Conservation (phyloP, 495 filamentous ascomycete genomes). For the Podospora comata region DNA sequence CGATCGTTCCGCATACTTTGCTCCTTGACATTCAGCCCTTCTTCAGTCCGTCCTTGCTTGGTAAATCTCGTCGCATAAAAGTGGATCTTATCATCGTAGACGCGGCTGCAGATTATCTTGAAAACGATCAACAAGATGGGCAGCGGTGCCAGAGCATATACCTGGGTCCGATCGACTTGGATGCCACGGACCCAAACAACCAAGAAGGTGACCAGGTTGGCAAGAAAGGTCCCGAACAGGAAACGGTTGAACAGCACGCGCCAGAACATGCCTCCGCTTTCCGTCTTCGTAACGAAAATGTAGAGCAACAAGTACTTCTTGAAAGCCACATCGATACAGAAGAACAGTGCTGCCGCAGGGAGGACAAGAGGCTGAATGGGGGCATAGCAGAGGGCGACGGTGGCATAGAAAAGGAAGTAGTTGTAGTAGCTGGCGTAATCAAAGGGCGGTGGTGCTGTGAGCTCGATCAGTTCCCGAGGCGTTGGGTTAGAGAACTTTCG, state of each 20-base stretch:
- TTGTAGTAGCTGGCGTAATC: constrained; percentile 98
- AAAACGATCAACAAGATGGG: constrained; percentile 78
- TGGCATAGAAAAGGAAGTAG: constrained; percentile 90
- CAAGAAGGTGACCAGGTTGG: constrained; percentile 75
- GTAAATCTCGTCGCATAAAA: constrained; percentile 67
- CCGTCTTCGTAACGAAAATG: constrained; percentile 92
- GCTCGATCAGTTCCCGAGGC: constrained; percentile 87
- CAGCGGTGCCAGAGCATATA: constrained; percentile 68
- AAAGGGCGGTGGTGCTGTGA: constrained; percentile 87
- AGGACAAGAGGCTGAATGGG: constrained; percentile 86
- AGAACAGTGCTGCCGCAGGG: constrained; percentile 88
- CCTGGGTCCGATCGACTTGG: constrained; percentile 49
- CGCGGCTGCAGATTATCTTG: constrained; percentile 75
- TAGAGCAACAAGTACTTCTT: constrained; percentile 97
- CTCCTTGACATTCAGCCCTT: constrained; percentile 40
- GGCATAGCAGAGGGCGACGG: constrained; percentile 81
- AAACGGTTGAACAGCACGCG: constrained; percentile 85
- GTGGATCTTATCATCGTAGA: constrained; percentile 72
- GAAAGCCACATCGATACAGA: constrained; percentile 77
- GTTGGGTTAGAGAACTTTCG: constrained; percentile 84
- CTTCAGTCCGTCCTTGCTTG: constrained; percentile 53
- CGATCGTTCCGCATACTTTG: constrained; percentile 58
- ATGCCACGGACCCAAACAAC: constrained; percentile 60
- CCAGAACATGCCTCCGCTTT: constrained; percentile 95
- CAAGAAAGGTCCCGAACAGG: constrained; percentile 74